Percentiles rank a stretch among this genome's conserved stretches.
Conservation (phyloP, 192 early-diverging fungal species). For the Coemansia sp. region DNA sequence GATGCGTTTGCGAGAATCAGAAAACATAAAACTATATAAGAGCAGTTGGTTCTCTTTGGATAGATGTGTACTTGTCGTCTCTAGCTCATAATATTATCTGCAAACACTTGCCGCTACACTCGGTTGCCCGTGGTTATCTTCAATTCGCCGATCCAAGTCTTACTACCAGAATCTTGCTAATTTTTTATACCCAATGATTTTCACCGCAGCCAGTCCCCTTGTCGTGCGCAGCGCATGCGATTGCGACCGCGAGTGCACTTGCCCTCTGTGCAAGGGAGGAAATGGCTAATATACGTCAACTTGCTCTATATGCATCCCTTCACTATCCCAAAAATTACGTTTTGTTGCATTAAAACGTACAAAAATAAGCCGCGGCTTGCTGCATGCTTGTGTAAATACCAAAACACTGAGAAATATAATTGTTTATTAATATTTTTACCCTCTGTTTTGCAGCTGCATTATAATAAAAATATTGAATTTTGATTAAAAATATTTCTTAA, state of each 20-base stretch:
- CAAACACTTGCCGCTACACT: background rate
- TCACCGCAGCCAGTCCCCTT: background rate
- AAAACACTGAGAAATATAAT: background rate
- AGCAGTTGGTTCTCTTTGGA: background rate
- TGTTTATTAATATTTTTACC: background rate
- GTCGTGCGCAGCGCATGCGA: background rate
- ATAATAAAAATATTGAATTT: background rate
- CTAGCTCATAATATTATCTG: background rate
- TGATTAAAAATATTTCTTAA: too few relatives aligned
- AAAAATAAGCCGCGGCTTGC: constrained; percentile 1
- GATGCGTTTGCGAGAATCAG: background rate
- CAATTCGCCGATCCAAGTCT: background rate
- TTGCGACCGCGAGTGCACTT: constrained; percentile 13
- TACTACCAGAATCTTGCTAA: background rate
- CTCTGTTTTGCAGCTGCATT: background rate
- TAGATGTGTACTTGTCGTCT: background rate
- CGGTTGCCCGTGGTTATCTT: background rate
- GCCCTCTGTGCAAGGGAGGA: constrained; percentile 10
- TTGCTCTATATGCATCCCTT: background rate
- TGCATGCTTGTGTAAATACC: background rate
- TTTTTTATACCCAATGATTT: background rate
- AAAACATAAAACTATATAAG: background rate
- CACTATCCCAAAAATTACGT: background rate
- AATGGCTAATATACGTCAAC: background rate
- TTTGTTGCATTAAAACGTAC: background rate